Conservation (phyloP, 306 rosid genomes). For the Nissolia schottii region DNA sequence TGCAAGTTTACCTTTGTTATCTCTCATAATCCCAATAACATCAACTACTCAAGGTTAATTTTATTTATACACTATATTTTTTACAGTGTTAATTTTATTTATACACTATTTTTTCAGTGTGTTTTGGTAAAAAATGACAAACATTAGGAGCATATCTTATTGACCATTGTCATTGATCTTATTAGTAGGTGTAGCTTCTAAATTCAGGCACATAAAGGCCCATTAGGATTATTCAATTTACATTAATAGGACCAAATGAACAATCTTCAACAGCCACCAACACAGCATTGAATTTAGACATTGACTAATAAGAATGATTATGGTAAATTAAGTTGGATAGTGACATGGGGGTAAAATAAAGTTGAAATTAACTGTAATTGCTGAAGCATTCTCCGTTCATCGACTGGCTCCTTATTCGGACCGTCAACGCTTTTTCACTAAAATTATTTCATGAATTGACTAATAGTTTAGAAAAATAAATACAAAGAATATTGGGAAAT, state of each 20-base stretch:
- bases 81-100: too few relatives aligned
- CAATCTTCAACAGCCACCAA: not conserved
- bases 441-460: conserved; percentile 5
- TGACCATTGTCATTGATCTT: not conserved
- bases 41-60: too few relatives aligned
- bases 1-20: too few relatives aligned
- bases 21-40: too few relatives aligned
- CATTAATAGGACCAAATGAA: not conserved
- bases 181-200: not conserved
- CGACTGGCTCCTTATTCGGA: not conserved
- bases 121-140: too few relatives aligned
- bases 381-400: not conserved
- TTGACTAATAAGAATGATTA: conserved; percentile 5
- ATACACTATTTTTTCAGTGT: too few relatives aligned
- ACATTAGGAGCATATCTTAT: too few relatives aligned
- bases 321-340: not conserved
- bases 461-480: not conserved
- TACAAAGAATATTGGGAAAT: not conserved
- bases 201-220: not conserved
- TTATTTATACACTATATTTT: too few relatives aligned
- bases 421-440: not conserved
- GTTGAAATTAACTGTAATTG: not conserved
- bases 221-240: not conserved
- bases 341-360: not conserved
- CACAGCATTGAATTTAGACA: not conserved